phyloP scores from a whole-genome alignment of 495 filamentous ascomycete genomes.

The Podospora sp. region DNA sequence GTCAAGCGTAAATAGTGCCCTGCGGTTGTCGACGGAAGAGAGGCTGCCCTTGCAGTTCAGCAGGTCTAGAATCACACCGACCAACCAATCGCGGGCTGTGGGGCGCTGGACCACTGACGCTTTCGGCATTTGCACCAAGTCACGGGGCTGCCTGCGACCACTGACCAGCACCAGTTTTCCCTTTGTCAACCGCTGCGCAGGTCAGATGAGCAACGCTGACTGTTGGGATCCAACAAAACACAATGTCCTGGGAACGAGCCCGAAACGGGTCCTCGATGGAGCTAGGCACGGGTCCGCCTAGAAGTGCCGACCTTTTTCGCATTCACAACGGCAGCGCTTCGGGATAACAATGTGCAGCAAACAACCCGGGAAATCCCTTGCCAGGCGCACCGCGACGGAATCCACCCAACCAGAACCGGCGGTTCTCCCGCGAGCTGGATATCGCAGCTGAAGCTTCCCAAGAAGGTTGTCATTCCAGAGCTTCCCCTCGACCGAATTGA shows the following conservation, averaged over 20 bases:
- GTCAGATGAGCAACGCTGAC: neutral
- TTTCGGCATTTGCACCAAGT: neutral
- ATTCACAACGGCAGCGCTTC: constrained; percentile 8
- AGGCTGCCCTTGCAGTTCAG: neutral
- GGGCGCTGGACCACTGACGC: neutral
- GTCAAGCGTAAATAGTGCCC: neutral
- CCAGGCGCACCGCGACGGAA: neutral
- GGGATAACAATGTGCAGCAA: constrained; percentile 17
- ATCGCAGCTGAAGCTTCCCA: neutral
- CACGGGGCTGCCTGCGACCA: neutral
- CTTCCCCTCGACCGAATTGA: constrained; percentile 15
- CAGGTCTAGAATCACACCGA: neutral
- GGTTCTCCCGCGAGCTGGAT: neutral
- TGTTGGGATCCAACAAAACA: neutral
- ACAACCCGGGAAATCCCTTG: constrained; percentile 39
- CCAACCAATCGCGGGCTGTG: neutral
- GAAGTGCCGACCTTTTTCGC: constrained; percentile 5
- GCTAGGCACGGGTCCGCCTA: neutral
- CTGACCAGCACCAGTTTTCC: neutral
- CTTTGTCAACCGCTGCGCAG: neutral
- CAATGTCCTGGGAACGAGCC: neutral
- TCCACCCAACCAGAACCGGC: constrained; percentile 10
- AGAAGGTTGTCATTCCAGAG: neutral
- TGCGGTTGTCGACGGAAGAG: neutral
- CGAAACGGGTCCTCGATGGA: constrained; percentile 5